Conservation (phyloP, 2,329 filamentous ascomycete species). For the Claviceps sp. region DNA sequence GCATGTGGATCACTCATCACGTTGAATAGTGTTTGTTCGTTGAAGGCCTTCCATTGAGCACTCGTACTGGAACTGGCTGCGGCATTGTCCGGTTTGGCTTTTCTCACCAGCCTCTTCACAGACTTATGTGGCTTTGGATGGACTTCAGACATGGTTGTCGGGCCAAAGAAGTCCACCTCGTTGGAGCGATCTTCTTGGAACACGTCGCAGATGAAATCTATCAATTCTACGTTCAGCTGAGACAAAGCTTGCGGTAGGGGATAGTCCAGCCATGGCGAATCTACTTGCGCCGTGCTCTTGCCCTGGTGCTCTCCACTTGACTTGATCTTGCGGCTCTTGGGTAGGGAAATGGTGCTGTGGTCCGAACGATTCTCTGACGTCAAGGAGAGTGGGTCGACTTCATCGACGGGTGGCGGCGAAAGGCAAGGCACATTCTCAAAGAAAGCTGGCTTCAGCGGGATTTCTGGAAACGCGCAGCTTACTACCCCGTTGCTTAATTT, state of each 20-base stretch:
- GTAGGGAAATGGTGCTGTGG: neutral
- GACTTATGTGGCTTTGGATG: slow-evolving; percentile 7
- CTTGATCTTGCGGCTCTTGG: slow-evolving; percentile 1
- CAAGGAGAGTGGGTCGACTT: slow-evolving; percentile 10
- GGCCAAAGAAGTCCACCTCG: slow-evolving; percentile 36
- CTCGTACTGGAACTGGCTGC: slow-evolving; percentile 7
- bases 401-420: slow-evolving; percentile 13
- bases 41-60: slow-evolving; percentile 45
- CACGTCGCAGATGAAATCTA: slow-evolving; percentile 48
- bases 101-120: slow-evolving; percentile 6
- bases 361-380: slow-evolving; percentile 3
- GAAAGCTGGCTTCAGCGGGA: slow-evolving; percentile 23
- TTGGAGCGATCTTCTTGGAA: slow-evolving; percentile 41
- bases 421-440: slow-evolving; percentile 22
- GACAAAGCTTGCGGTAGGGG: slow-evolving; percentile 44
- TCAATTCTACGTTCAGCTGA: slow-evolving; percentile 37
- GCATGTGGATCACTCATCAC: slow-evolving; percentile 45
- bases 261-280: slow-evolving; percentile 10
- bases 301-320: slow-evolving; percentile 9
- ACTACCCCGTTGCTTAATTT: slow-evolving; percentile 16
- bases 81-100: neutral
- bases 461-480: slow-evolving; percentile 19
- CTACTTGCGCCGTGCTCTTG: slow-evolving; percentile 15
- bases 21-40: slow-evolving; percentile 51
- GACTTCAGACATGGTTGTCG: slow-evolving; percentile 6